Conservation (phyloP, 2,329 filamentous ascomycete genomes). For the Venturiaceae sp. region DNA sequence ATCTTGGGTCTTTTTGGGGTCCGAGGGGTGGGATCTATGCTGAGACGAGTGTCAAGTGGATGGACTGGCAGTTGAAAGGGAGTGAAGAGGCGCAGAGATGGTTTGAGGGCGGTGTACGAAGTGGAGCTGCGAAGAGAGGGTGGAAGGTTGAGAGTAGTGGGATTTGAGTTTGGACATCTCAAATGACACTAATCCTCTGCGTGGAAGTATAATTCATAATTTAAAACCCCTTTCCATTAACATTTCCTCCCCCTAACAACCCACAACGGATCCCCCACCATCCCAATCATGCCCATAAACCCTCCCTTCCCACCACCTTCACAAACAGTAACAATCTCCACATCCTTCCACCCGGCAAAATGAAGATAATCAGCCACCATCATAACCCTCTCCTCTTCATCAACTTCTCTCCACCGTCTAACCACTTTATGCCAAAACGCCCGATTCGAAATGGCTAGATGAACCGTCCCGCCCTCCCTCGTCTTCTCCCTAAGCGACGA, state of each 20-base stretch:
- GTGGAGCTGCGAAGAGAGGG: background rate
- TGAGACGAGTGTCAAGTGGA: background rate
- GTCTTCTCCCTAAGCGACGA: conserved; percentile 28
- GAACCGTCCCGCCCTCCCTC: conserved; percentile 34
- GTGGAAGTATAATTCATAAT: no score
- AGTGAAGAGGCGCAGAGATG: background rate
- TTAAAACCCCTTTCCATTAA: no score
- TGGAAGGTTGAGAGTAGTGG: background rate
- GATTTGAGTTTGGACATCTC: background rate
- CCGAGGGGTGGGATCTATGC: background rate
- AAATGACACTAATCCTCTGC: no score
- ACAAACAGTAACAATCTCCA: conserved; percentile 35
- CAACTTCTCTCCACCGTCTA: conserved; percentile 34
- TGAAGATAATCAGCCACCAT: conserved; percentile 44
- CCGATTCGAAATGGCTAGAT: conserved; percentile 41
- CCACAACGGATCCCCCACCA: conserved; percentile 2
- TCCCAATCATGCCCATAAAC: background rate
- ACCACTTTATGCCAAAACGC: conserved; percentile 46
- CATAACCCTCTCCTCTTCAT: conserved; percentile 34
- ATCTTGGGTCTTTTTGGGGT: background rate
- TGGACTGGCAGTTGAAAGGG: background rate
- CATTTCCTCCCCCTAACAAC: conserved; percentile 5
- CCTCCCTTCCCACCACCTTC: background rate
- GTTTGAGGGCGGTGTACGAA: background rate
- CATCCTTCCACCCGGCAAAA: conserved; percentile 40